phyloP scores from a whole-genome alignment of 768 basidiomycete species.

The Termitomyces sp. region DNA sequence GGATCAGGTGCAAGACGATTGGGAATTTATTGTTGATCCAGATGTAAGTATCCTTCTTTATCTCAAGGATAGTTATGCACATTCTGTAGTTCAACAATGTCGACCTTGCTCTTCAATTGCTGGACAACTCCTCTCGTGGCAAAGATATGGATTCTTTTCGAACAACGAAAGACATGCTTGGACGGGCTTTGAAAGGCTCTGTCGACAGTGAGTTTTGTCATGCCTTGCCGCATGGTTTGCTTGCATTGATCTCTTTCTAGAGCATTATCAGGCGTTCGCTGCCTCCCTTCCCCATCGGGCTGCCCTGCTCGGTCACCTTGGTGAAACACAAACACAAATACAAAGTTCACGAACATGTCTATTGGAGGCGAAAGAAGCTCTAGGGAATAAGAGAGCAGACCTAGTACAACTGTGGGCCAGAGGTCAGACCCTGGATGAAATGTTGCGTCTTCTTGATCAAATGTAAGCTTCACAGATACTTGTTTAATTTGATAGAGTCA shows the following conservation, averaged over 20 bases:
- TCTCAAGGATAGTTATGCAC: conserved; percentile 4
- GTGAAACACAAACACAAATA: conserved; percentile 70
- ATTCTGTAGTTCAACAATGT: conserved; percentile 81
- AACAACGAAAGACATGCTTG: conserved; percentile 69
- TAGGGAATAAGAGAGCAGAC: conserved; percentile 81
- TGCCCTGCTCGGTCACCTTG: conserved; percentile 65
- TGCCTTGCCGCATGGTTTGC: background rate
- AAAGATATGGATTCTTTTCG: conserved; percentile 77
- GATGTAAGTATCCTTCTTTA: conserved; percentile 45
- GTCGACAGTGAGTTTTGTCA: conserved; percentile 65
- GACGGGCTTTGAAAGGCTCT: conserved; percentile 77
- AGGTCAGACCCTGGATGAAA: conserved; percentile 90
- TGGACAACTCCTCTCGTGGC: conserved; percentile 69
- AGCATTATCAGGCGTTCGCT: conserved; percentile 92
- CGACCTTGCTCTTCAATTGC: conserved; percentile 83
- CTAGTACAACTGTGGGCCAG: conserved; percentile 87
- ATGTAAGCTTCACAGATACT: conserved; percentile 54
- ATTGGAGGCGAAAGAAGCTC: conserved; percentile 71
- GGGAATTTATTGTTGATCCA: conserved; percentile 82
- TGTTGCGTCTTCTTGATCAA: conserved; percentile 90
- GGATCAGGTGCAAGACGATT: conserved; percentile 82
- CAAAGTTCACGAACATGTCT: conserved; percentile 63
- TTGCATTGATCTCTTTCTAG: conserved; percentile 27
- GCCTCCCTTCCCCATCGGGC: conserved; percentile 91
- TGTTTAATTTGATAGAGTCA: background rate